Percentiles rank a stretch among this genome's conserved stretches.
phyloP scores from a whole-genome alignment of 2,329 filamentous ascomycete genomes.

The Diaporthe caulivora region DNA sequence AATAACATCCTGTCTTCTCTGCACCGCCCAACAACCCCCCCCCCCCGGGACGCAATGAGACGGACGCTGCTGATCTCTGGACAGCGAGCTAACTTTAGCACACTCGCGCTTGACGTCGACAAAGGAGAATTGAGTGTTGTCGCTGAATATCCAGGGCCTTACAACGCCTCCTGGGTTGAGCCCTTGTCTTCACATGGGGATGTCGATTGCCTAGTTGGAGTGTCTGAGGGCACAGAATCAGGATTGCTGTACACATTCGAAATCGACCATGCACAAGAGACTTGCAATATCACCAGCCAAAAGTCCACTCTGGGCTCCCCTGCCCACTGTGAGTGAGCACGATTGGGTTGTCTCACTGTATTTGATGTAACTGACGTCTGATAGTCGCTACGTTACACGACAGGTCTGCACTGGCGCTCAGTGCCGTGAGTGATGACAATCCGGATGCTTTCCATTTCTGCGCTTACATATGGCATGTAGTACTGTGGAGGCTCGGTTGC shows the following conservation, averaged over 20 bases:
- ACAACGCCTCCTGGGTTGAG: slow-evolving; percentile 8
- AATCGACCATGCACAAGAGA: not conserved
- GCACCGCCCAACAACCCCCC: no score
- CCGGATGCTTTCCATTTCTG: not conserved
- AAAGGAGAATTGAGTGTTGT: not conserved
- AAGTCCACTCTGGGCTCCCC: not conserved
- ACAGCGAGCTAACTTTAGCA: not conserved
- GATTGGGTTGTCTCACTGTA: not conserved
- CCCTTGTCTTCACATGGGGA: not conserved
- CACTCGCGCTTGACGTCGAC: not conserved
- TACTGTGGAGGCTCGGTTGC: not conserved
- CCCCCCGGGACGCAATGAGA: not conserved
- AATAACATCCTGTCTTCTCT: not conserved
- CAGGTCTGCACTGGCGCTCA: not conserved
- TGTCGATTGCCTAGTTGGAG: not conserved
- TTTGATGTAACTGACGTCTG: not conserved
- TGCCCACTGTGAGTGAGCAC: not conserved
- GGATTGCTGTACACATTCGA: slow-evolving; percentile 5
- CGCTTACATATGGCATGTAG: not conserved
- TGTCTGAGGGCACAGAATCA: not conserved
- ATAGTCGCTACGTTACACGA: not conserved
- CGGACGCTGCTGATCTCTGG: slow-evolving; percentile 7
- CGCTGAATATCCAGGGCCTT: not conserved
- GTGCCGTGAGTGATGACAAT: not conserved
- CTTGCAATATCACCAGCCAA: not conserved